Conservation (phyloP, 768 basidiomycete species). For the Chalciporus pseudorubinellus region DNA sequence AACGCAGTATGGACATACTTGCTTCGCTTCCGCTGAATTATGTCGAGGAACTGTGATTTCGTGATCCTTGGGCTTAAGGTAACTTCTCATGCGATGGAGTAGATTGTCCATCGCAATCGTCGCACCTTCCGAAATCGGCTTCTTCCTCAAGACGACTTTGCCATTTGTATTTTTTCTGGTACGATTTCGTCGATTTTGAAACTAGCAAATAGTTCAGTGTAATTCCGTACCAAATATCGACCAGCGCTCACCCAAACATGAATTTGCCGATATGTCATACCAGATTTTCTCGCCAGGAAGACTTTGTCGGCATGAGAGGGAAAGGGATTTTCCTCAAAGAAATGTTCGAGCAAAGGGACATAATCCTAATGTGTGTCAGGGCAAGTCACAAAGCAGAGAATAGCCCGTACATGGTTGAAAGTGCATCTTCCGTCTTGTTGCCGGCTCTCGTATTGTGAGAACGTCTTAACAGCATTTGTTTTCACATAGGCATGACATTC, state of each 20-base stretch:
- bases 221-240: no score
- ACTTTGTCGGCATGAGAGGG: slow-evolving; percentile 41
- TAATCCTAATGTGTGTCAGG: no score
- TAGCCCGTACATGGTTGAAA: no score
- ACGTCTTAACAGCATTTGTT: no score
- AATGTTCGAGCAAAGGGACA: slow-evolving; percentile 44
- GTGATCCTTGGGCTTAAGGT: no score
- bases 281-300: slow-evolving; percentile 40
- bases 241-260: slow-evolving; percentile 54
- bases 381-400: not conserved
- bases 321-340: slow-evolving; percentile 48
- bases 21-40: no score
- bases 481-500: no score
- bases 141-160: not conserved
- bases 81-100: not conserved
- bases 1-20: no score
- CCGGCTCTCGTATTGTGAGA: no score
- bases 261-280: slow-evolving; percentile 47
- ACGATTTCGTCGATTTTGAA: slow-evolving; percentile 8
- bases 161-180: slow-evolving; percentile 6
- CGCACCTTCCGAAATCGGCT: not conserved
- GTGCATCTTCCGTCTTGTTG: no score
- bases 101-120: not conserved
- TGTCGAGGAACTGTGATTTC: no score
- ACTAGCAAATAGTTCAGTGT: not conserved